Percentiles rank a stretch among this genome's conserved stretches.
Evolutionary conservation across 169 alveolate species (phyloP).

Genomic region (Ichthyophthirius multifiliis): DNA sequence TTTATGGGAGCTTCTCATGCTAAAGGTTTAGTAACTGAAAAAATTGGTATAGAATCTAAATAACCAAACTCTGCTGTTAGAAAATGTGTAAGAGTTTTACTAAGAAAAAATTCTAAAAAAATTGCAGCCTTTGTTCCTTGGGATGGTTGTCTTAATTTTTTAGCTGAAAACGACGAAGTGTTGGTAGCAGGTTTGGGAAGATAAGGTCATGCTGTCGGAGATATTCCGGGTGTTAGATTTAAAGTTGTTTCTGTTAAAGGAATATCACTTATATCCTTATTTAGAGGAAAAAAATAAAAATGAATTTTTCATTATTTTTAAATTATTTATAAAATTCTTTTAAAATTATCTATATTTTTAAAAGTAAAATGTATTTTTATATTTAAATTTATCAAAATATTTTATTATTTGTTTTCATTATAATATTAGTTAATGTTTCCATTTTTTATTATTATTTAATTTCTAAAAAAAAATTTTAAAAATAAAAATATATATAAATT

Average conservation of each 20-base stretch:
- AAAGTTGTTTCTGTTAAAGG: conserved; percentile 98
- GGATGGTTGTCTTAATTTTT: conserved; percentile 98
- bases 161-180: conserved; percentile 99
- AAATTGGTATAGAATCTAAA: conserved; percentile 98
- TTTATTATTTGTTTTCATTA: too few relatives aligned
- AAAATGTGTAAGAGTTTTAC: conserved; percentile 99
- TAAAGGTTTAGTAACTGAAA: conserved; percentile 99
- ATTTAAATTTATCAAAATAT: too few relatives aligned
- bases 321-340: too few relatives aligned
- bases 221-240: conserved; percentile 99
- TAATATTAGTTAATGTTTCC: too few relatives aligned
- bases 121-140: conserved; percentile 99
- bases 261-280: conserved; percentile 94
- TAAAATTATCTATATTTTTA: too few relatives aligned
- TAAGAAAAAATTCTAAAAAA: conserved; percentile 98
- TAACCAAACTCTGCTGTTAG: conserved; percentile 99
- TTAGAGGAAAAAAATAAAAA: conserved; percentile 97
- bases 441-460: too few relatives aligned
- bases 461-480: too few relatives aligned
- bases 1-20: conserved; percentile 99
- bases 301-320: too few relatives aligned
- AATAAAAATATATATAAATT: too few relatives aligned
- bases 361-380: too few relatives aligned
- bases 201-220: conserved; percentile 99
- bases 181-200: conserved; percentile 99